Percentiles rank a stretch among this genome's conserved stretches.
phyloP scores from a whole-genome alignment of 1,139 yeast genomes.

The Diutina siamensis region DNA sequence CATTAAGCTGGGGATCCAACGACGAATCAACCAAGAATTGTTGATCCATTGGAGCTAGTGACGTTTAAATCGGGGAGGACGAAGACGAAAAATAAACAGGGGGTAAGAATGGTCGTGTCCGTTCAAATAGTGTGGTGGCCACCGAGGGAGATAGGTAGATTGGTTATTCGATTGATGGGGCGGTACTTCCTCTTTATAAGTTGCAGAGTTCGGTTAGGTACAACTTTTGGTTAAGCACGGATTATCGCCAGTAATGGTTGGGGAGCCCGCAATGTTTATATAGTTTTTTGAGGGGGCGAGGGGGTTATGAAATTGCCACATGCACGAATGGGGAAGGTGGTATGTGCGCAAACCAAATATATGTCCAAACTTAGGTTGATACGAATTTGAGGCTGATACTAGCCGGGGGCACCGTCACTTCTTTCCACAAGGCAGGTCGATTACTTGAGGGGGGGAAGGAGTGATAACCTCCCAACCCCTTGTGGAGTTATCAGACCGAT shows the following conservation, averaged over 20 bases:
- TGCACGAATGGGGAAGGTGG: neutral
- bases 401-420: neutral
- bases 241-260: conserved; percentile 1
- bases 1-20: conserved; percentile 15
- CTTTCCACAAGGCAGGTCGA: too few relatives aligned
- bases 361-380: neutral
- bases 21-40: conserved; percentile 22
- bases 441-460: too few relatives aligned
- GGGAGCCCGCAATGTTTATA: conserved; percentile 5
- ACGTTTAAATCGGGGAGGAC: conserved; percentile 9
- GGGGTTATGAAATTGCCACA: neutral
- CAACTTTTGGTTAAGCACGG: neutral
- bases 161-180: too few relatives aligned
- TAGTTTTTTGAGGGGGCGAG: neutral
- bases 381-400: neutral
- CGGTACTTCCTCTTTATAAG: too few relatives aligned
- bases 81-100: neutral
- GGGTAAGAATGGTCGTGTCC: conserved; percentile 1
- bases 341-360: neutral
- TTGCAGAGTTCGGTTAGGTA: neutral
- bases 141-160: too few relatives aligned
- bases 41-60: conserved; percentile 18
- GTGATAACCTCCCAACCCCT: neutral
- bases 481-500: too few relatives aligned
- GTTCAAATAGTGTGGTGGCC: neutral